These are phyloP conservation scores for Cryptosporidium viatorum DNA, from an alignment of 169 alveolate genomes.

Conservation along the genomic window DNA sequence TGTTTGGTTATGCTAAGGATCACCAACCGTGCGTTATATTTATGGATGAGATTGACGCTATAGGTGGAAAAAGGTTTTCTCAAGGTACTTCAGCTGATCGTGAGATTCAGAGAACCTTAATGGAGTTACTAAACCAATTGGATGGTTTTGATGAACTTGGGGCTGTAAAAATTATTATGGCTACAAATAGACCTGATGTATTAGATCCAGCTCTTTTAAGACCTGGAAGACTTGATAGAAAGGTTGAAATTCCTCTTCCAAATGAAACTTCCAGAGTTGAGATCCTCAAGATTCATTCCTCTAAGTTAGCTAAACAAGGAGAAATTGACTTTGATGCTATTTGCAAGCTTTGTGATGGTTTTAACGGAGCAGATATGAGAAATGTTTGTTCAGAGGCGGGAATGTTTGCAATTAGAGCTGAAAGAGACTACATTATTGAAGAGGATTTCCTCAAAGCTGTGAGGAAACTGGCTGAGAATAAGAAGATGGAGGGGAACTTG, in stretches of 20 bases:
- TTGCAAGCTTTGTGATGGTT: conserved; percentile 96
- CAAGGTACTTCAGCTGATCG: conserved; percentile 99
- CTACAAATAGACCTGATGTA: conserved; percentile 99
- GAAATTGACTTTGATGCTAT: conserved; percentile 95
- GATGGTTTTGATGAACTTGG: conserved; percentile 99
- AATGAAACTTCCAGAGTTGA: conserved; percentile 96
- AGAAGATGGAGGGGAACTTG: conserved; percentile 95
- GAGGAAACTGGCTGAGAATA: conserved; percentile 94
- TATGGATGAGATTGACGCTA: conserved; percentile 99
- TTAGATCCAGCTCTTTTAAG: conserved; percentile 99
- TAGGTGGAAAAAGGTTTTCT: conserved; percentile 97
- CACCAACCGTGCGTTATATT: conserved; percentile 99
- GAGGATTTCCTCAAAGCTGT: conserved; percentile 98
- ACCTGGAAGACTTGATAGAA: conserved; percentile 99
- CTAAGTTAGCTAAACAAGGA: conserved; percentile 94
- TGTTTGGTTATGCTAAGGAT: conserved; percentile 98
- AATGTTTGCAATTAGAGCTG: conserved; percentile 98
- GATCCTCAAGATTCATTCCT: conserved; percentile 96
- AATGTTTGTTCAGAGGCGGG: conserved; percentile 99
- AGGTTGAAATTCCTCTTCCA: conserved; percentile 99
- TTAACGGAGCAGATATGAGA: conserved; percentile 99
- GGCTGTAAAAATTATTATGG: conserved; percentile 99
- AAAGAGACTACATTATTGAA: conserved; percentile 96
- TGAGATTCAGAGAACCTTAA: conserved; percentile 98
- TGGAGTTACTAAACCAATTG: conserved; percentile 95